phyloP scores from a whole-genome alignment of 768 basidiomycete genomes.

The Boletus barrowsii region DNA sequence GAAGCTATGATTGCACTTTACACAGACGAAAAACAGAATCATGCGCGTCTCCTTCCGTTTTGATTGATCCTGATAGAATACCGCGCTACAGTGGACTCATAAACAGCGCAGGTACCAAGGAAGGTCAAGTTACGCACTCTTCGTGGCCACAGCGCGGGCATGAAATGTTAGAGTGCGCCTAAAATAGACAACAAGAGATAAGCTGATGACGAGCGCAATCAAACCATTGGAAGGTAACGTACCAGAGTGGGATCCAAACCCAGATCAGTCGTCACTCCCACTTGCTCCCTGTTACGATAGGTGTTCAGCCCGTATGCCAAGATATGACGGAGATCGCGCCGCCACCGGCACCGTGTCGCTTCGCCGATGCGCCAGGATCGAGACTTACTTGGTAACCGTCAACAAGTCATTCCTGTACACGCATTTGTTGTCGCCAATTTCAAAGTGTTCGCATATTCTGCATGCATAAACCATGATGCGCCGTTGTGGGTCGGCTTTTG shows the following conservation, averaged over 20 bases:
- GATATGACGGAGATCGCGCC: conserved; percentile 2
- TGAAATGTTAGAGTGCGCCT: conserved; percentile 81
- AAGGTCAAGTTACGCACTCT: conserved; percentile 54
- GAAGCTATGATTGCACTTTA: conserved; percentile 75
- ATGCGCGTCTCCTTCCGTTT: conserved; percentile 94
- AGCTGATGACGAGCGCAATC: neutral
- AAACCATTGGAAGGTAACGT: conserved; percentile 16
- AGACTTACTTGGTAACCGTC: conserved; percentile 82
- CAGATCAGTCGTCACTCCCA: conserved; percentile 86
- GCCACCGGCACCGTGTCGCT: conserved; percentile 8
- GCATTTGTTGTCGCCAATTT: conserved; percentile 81
- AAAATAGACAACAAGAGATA: neutral
- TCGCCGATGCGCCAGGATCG: neutral
- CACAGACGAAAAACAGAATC: conserved; percentile 90
- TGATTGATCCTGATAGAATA: conserved; percentile 95
- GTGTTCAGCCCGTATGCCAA: conserved; percentile 1
- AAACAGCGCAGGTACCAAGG: neutral
- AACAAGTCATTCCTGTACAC: conserved; percentile 93
- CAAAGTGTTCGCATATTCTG: conserved; percentile 84
- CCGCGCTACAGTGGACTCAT: conserved; percentile 55
- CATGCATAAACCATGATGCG: conserved; percentile 88
- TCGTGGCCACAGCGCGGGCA: conserved; percentile 82
- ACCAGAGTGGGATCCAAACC: conserved; percentile 89
- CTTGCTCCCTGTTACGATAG: conserved; percentile 68
- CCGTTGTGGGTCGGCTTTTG: conserved; percentile 84